These are phyloP conservation scores for Trifolium repens DNA, from an alignment of 306 rosid species.

Conservation along the genomic window DNA sequence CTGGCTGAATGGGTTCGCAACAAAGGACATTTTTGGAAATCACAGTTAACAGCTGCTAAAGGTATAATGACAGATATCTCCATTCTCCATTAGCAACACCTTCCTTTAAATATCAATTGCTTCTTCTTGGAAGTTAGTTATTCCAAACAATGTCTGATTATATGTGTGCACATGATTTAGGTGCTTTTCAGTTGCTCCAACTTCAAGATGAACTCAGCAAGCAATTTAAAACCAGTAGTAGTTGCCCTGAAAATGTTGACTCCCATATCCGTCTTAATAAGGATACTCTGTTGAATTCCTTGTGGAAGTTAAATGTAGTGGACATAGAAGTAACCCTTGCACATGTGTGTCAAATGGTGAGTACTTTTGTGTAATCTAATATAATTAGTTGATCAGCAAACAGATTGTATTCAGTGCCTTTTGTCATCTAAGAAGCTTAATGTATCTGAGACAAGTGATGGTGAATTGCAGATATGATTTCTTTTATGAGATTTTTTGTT, in stretches of 20 bases:
- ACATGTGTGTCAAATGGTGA: slow-evolving; percentile 93
- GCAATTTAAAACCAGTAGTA: slow-evolving; percentile 68
- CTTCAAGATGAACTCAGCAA: slow-evolving; percentile 76
- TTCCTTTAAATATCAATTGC: slow-evolving; percentile 27
- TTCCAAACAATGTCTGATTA: slow-evolving; percentile 36
- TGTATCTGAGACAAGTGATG: slow-evolving; percentile 12
- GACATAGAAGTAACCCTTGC: slow-evolving; percentile 91
- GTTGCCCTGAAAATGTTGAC: slow-evolving; percentile 59
- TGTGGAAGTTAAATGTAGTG: slow-evolving; percentile 93
- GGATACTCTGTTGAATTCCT: slow-evolving; percentile 75
- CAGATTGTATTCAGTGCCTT: slow-evolving; percentile 13
- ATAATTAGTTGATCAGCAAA: slow-evolving; percentile 25
- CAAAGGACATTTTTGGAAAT: slow-evolving; percentile 92
- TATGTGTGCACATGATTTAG: slow-evolving; percentile 49
- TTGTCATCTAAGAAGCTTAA: not conserved
- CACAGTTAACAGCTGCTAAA: slow-evolving; percentile 92
- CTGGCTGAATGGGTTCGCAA: slow-evolving; percentile 91
- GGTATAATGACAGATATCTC: slow-evolving; percentile 45
- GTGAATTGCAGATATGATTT: slow-evolving; percentile 12
- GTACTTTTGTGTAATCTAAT: slow-evolving; percentile 37
- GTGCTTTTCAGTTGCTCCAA: slow-evolving; percentile 83
- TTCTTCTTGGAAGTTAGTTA: slow-evolving; percentile 23
- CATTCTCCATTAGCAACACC: not conserved
- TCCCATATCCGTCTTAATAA: slow-evolving; percentile 74
- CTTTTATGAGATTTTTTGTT: not conserved